A percentile compares a stretch with the other conserved stretches of the same genome.
These are phyloP conservation scores for Coniferiporia weirii DNA, from an alignment of 1,284 basidiomycete genomes.

Conservation along the genomic window DNA sequence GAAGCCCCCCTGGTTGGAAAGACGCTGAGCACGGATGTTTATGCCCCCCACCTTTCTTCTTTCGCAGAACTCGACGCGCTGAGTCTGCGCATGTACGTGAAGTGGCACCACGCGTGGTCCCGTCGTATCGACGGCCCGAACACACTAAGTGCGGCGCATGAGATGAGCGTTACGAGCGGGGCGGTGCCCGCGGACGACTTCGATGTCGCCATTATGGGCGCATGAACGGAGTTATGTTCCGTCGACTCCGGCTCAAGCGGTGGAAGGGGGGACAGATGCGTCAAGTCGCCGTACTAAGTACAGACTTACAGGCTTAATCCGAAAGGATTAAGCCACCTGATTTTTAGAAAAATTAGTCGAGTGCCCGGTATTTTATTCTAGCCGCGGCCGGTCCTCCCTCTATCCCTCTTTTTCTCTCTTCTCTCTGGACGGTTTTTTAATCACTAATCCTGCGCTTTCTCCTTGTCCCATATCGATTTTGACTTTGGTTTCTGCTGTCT, in stretches of 20 bases:
- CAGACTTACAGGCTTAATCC: no score
- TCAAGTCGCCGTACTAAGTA: no score
- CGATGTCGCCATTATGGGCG: neutral
- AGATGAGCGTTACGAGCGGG: constrained; percentile 8
- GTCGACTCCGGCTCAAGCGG: no score
- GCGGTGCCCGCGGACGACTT: constrained; percentile 13
- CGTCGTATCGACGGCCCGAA: constrained; percentile 8
- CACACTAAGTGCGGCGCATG: constrained; percentile 1
- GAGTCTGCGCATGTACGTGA: constrained; percentile 17
- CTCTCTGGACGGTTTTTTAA: no score
- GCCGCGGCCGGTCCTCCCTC: no score
- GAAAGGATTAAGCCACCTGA: no score
- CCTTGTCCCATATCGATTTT: neutral
- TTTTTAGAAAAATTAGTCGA: no score
- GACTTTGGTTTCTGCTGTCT: neutral
- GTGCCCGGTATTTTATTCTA: no score
- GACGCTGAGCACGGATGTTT: neutral
- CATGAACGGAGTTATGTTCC: neutral
- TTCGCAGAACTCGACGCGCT: constrained; percentile 17
- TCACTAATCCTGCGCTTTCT: no score
- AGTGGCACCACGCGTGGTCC: constrained; percentile 19
- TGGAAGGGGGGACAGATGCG: no score
- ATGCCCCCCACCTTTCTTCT: neutral
- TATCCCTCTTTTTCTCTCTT: no score
- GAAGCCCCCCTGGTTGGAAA: neutral